Conservation (phyloP, 2,329 filamentous ascomycete genomes). For the Ophiocordyceps camponoti-leonardi region DNA sequence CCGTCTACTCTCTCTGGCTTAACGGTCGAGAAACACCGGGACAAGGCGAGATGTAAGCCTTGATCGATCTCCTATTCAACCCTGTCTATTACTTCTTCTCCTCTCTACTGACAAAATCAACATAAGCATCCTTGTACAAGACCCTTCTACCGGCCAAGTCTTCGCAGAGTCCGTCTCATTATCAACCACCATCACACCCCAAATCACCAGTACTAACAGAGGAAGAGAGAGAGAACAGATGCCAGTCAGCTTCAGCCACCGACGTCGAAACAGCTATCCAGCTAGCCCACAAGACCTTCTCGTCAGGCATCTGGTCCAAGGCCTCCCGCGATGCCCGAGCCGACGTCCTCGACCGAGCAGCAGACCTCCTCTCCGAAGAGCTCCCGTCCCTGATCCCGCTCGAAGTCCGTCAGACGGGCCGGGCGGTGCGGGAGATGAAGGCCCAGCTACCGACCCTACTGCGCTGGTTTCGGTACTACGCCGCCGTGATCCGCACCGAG, state of each 20-base stretch:
- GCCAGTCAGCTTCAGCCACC: slow-evolving; percentile 11
- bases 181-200: too few relatives aligned
- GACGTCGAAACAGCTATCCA: slow-evolving; percentile 13
- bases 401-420: slow-evolving; percentile 52
- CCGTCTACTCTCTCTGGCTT: not conserved
- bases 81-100: too few relatives aligned
- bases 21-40: not conserved
- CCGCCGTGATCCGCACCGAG: slow-evolving; percentile 47
- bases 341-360: slow-evolving; percentile 42
- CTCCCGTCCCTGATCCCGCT: slow-evolving; percentile 41
- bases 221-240: too few relatives aligned
- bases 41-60: not conserved
- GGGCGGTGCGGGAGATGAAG: slow-evolving; percentile 51
- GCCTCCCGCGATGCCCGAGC: slow-evolving; percentile 39
- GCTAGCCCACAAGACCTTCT: slow-evolving; percentile 45
- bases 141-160: slow-evolving; percentile 33
- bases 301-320: slow-evolving; percentile 47
- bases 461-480: slow-evolving; percentile 58
- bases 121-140: slow-evolving; percentile 33
- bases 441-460: slow-evolving; percentile 49
- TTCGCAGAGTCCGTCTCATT: slow-evolving; percentile 26
- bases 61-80: not conserved
- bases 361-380: slow-evolving; percentile 30
- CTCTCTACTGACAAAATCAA: slow-evolving; percentile 7
- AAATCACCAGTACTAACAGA: too few relatives aligned